Percentiles rank a stretch among this genome's conserved stretches.
Conservation (phyloP, 2,329 filamentous ascomycete genomes). For the Penicillium sp. region DNA sequence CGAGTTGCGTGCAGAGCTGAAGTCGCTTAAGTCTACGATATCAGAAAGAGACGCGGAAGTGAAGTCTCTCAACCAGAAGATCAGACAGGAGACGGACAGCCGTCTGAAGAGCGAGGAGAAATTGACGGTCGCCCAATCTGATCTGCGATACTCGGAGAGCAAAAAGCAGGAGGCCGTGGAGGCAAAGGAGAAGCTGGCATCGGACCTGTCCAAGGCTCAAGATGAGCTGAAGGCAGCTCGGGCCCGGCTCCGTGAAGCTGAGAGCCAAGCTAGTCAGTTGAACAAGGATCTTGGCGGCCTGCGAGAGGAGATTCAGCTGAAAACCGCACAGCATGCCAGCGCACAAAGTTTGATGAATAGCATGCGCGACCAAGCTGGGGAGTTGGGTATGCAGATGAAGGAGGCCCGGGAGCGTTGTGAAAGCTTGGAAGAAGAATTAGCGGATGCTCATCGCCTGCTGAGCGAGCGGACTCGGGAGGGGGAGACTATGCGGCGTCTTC, state of each 20-base stretch:
- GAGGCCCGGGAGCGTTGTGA: slow-evolving; percentile 75
- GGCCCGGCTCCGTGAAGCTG: slow-evolving; percentile 60
- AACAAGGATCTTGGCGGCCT: slow-evolving; percentile 58
- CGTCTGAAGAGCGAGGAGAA: slow-evolving; percentile 70
- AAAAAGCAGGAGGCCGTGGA: slow-evolving; percentile 72
- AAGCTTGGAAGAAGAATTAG: slow-evolving; percentile 81
- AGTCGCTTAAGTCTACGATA: slow-evolving; percentile 59
- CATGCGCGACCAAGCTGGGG: slow-evolving; percentile 84
- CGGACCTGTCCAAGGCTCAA: slow-evolving; percentile 63
- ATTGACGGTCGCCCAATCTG: slow-evolving; percentile 62
- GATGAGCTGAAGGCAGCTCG: slow-evolving; percentile 56
- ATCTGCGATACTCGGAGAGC: slow-evolving; percentile 66
- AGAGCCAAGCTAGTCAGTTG: slow-evolving; percentile 62
- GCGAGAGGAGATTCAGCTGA: slow-evolving; percentile 73
- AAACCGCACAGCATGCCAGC: slow-evolving; percentile 73
- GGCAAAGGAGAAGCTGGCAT: slow-evolving; percentile 60
- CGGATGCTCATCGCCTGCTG: slow-evolving; percentile 76
- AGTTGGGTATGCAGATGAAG: slow-evolving; percentile 83
- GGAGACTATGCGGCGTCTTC: slow-evolving; percentile 83
- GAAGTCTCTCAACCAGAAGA: slow-evolving; percentile 66
- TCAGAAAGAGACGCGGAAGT: slow-evolving; percentile 70
- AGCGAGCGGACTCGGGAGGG: slow-evolving; percentile 81
- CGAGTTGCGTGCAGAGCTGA: slow-evolving; percentile 67
- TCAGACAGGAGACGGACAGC: slow-evolving; percentile 63
- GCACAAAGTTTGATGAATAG: slow-evolving; percentile 78